Percentiles rank a stretch among this genome's conserved stretches.
Evolutionary conservation across 2,329 filamentous ascomycete genomes (phyloP).

Genomic region (Talaromyces amestolkiae): DNA sequence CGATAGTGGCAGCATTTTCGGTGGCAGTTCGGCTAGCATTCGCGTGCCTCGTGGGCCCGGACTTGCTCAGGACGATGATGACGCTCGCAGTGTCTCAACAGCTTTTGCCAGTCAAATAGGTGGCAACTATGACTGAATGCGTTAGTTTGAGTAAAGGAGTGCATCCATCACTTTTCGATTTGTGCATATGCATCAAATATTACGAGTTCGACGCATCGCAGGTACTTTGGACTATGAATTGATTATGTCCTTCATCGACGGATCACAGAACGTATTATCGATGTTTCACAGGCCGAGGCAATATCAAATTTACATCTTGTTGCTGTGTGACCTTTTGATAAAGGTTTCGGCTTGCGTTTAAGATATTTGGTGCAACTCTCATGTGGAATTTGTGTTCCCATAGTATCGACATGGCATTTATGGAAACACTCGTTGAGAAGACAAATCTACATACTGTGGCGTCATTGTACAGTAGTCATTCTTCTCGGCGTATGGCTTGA

Average conservation of each 20-base stretch:
- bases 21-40: constrained; percentile 55
- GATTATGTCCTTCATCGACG: background rate
- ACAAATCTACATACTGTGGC: background rate
- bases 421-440: background rate
- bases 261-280: background rate
- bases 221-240: background rate
- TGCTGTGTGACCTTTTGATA: background rate
- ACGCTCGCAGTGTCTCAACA: constrained; percentile 92
- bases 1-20: constrained; percentile 65
- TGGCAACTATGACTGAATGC: constrained; percentile 58
- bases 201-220: background rate
- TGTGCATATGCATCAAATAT: background rate
- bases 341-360: background rate
- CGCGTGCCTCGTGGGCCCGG: constrained; percentile 48
- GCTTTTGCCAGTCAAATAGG: constrained; percentile 95
- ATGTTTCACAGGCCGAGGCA: background rate
- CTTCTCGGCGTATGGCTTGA: background rate
- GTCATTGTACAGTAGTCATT: background rate
- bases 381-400: background rate
- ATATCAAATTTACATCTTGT: background rate
- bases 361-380: background rate
- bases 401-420: constrained; percentile 1
- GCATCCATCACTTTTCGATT: background rate
- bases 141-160: background rate
- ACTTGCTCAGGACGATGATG: constrained; percentile 67